Base-by-base conservation (phyloP, 2,329 filamentous ascomycete species). In the Calonectria pseudoreteaudii region DNA sequence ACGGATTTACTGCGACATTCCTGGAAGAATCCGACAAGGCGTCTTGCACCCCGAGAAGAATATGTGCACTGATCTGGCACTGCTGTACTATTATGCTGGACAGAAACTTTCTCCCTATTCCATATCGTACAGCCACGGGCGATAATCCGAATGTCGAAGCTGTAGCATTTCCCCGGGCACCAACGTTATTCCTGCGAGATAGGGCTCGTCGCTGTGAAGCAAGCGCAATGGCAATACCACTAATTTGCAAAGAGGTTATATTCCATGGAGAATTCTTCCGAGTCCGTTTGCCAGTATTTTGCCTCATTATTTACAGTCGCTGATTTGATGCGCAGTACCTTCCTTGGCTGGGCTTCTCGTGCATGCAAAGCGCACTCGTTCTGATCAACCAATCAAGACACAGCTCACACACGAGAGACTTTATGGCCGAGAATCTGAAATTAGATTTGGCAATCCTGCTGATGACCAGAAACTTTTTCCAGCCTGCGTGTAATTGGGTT, bases 311-410 rank as follows among this genome's bases (percentile, higher is more conserved):
- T 13, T 11, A 10, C 14, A 1, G 38, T 18, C 13, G 18, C 56
- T 62, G 26, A 62, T 41, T 30, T 8, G 2, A 4, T 18, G 7
- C 23, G n/a, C 16, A 62, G 56, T 28, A 62, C 11, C 56, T 62
- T 20, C 56, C 56, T 7, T 62, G 34, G 56, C 34, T 62, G 14
- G 56, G 56, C 13, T 62, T 28, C 23, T 41, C 56, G 13, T 62
- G 56, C 34, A 62, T 62, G 56, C 56, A 62, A 41, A 62, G 56
- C 10, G 56, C 56, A 62, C 34, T 62, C 4, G 36, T 62, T 62
- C 16, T 62, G 5, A 62, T 62, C 34, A 62, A 62, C 23, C 56
- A 62, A 62, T 62, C 56, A 11, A 36, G 56, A 23, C 36, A 62
- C 14, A 62, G 31, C 23, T 62, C 56, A 13, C n/a, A 62, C 8